Evolutionary conservation across 208 protist species (phyloP).

Genomic region (Leishmania lainsoni): DNA sequence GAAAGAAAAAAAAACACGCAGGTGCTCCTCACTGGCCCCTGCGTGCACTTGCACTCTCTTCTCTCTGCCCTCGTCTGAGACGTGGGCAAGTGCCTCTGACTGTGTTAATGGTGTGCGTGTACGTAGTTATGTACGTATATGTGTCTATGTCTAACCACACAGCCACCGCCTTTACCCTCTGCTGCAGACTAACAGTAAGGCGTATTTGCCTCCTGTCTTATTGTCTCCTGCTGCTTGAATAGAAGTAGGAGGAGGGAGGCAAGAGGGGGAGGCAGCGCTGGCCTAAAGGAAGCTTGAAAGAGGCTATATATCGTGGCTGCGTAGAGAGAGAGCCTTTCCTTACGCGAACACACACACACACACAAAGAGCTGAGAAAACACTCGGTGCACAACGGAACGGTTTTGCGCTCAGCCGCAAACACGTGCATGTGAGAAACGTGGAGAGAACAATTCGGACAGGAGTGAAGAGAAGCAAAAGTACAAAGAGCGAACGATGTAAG

Average conservation of each 20-base stretch:
- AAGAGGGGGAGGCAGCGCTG: background rate
- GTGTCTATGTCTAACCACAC: background rate
- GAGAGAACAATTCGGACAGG: background rate
- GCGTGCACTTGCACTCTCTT: background rate
- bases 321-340: background rate
- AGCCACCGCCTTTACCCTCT: background rate
- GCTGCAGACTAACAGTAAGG: background rate
- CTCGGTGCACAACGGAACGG: background rate
- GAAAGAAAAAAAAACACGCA: conserved; percentile 1
- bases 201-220: background rate
- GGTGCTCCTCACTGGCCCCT: background rate
- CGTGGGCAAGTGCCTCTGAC: background rate
- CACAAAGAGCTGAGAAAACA: background rate
- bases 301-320: background rate
- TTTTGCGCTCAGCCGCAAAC: background rate
- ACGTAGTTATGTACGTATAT: background rate
- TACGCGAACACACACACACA: background rate
- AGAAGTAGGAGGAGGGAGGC: background rate
- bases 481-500: background rate
- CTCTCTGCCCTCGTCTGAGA: background rate
- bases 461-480: background rate
- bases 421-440: background rate
- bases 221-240: background rate
- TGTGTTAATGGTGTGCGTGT: background rate
- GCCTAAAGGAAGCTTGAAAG: background rate